phyloP scores from a whole-genome alignment of 2,329 filamentous ascomycete species.

The Paecilomyces niveus region DNA sequence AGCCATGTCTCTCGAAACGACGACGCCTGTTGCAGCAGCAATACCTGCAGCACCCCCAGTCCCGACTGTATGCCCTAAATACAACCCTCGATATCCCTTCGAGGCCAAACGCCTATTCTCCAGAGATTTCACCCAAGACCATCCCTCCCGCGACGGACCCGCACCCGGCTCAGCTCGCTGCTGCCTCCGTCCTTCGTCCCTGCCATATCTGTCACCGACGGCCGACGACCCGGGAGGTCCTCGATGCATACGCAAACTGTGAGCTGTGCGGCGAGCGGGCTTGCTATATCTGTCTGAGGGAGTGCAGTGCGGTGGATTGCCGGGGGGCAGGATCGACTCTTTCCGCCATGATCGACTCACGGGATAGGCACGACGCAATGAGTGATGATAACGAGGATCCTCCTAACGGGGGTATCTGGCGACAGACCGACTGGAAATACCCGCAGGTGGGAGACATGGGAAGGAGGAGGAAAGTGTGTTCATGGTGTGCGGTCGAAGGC shows the following conservation, averaged over 20 bases:
- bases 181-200: constrained; percentile 24
- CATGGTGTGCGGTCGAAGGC: constrained; percentile 32
- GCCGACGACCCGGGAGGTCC: constrained; percentile 31
- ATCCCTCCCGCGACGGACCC: constrained; percentile 15
- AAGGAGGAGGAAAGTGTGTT: constrained; percentile 28
- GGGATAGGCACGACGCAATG: neutral
- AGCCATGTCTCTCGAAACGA: constrained; percentile 1
- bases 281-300: constrained; percentile 36
- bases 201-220: constrained; percentile 37
- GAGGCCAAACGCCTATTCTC: constrained; percentile 11
- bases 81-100: constrained; percentile 4
- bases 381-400: neutral
- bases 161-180: constrained; percentile 8
- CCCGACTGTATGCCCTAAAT: constrained; percentile 14
- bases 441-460: constrained; percentile 1
- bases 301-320: constrained; percentile 29
- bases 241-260: constrained; percentile 37
- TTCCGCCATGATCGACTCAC: neutral
- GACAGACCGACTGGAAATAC: neutral
- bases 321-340: constrained; percentile 4
- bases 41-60: constrained; percentile 1
- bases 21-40: constrained; percentile 9
- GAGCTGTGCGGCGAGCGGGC: constrained; percentile 30
- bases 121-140: constrained; percentile 20
- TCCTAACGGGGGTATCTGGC: neutral